phyloP scores from a whole-genome alignment of 2,329 filamentous ascomycete species.

The Metarhizium guizhouense region DNA sequence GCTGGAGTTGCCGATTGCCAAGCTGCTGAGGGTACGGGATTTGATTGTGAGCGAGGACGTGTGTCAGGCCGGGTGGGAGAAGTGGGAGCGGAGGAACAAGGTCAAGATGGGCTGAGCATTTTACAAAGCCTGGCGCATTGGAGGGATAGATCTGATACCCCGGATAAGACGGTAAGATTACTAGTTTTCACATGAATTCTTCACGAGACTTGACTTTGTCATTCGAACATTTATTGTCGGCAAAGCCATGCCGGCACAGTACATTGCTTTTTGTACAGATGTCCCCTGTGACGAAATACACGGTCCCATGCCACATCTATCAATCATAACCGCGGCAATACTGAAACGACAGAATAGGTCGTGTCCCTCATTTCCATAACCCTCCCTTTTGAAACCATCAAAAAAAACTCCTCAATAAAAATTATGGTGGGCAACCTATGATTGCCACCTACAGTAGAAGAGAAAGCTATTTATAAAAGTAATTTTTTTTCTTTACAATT shows the following conservation, averaged over 20 bases:
- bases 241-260: neutral
- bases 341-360: neutral
- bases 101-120: slow-evolving; percentile 14
- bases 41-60: slow-evolving; percentile 81
- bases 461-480: slow-evolving; percentile 3
- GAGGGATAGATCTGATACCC: neutral
- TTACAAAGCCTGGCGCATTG: neutral
- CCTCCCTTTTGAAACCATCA: too few species aligned
- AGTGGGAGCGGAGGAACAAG: slow-evolving; percentile 58
- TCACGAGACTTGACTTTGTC: neutral
- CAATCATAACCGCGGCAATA: neutral
- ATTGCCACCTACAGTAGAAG: neutral
- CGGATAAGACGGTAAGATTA: too few species aligned
- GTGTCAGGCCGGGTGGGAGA: slow-evolving; percentile 86
- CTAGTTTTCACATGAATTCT: too few species aligned
- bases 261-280: neutral
- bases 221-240: neutral
- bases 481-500: neutral
- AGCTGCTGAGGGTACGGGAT: slow-evolving; percentile 68
- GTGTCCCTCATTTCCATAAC: too few species aligned
- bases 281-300: neutral
- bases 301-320: neutral
- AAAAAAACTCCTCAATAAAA: too few species aligned
- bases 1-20: slow-evolving; percentile 55
- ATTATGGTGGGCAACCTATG: too few species aligned